Evolutionary conservation across 345 rosid species (phyloP).

Genomic region (Gossypium anomalum): DNA sequence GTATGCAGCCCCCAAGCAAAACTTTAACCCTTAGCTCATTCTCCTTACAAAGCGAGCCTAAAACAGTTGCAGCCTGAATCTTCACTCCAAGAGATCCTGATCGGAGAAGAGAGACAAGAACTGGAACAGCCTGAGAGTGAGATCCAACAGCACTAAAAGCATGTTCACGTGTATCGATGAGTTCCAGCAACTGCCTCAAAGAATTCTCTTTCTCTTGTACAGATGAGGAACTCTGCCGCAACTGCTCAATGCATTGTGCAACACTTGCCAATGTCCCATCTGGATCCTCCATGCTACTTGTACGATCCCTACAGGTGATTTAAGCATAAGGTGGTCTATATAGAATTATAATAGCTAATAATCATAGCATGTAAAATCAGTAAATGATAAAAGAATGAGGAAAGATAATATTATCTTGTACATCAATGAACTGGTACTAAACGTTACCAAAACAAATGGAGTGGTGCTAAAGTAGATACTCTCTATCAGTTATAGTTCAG

Average conservation of each 20-base stretch:
- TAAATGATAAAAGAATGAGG: not conserved
- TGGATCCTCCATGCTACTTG: conserved; percentile 96
- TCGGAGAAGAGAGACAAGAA: conserved; percentile 98
- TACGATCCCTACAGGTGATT: conserved; percentile 69
- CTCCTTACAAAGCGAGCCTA: conserved; percentile 98
- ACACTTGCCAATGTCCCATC: conserved; percentile 99
- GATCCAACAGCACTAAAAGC: conserved; percentile 99
- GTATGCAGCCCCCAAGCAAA: conserved; percentile 98
- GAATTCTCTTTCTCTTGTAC: conserved; percentile 87
- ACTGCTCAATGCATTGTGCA: conserved; percentile 97
- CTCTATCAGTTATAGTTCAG: not conserved
- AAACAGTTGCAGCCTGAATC: conserved; percentile 91
- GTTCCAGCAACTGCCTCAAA: conserved; percentile 86
- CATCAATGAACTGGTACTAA: not conserved
- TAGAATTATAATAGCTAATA: not conserved
- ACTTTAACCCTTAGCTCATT: conserved; percentile 97
- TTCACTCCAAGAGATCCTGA: conserved; percentile 92
- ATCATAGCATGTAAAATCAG: not conserved
- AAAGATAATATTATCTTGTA: not conserved
- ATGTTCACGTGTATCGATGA: conserved; percentile 85
- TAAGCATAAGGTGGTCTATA: conserved; percentile 17
- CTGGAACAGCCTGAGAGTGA: conserved; percentile 99
- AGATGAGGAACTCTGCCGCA: conserved; percentile 85
- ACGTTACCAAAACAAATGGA: not conserved
- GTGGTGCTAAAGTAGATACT: not conserved